phyloP scores from a whole-genome alignment of 2,329 filamentous ascomycete species.

The Amesomyces nigricolor region DNA sequence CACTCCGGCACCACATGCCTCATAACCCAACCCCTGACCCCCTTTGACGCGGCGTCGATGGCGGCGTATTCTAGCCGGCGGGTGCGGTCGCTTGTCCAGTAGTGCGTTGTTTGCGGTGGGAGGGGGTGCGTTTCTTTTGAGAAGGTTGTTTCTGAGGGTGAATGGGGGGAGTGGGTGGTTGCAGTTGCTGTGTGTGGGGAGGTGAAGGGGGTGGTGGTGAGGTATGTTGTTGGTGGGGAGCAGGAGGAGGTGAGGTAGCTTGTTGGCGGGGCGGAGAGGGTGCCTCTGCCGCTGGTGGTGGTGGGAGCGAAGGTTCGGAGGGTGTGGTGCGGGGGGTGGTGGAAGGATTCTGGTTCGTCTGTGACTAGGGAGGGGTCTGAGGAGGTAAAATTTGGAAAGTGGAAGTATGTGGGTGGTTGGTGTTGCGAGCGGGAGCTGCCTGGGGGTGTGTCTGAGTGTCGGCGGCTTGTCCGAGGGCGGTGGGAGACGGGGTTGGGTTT shows the following conservation, averaged over 20 bases:
- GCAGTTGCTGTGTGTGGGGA: too few relatives aligned
- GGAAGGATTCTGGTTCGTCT: conserved; percentile 15
- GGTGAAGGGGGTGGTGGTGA: not conserved
- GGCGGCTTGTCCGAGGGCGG: conserved; percentile 25
- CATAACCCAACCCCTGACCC: conserved; percentile 56
- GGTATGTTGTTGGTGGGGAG: too few relatives aligned
- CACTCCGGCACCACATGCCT: conserved; percentile 56
- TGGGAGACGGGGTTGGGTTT: conserved; percentile 33
- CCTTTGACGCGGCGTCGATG: conserved; percentile 56
- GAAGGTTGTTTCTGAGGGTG: not conserved
- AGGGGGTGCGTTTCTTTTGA: conserved; percentile 10
- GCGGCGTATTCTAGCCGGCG: conserved; percentile 60
- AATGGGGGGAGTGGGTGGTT: not conserved
- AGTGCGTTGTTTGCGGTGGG: conserved; percentile 56
- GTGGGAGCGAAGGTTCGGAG: not conserved
- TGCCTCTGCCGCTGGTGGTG: too few relatives aligned
- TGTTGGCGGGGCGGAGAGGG: too few relatives aligned
- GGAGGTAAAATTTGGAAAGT: conserved; percentile 39
- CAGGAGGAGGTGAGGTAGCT: not conserved
- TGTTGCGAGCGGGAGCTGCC: conserved; percentile 29
- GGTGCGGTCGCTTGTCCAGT: conserved; percentile 61
- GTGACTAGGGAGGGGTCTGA: conserved; percentile 32
- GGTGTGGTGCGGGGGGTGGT: not conserved
- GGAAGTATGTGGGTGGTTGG: conserved; percentile 40
- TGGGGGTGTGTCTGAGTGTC: conserved; percentile 26